Evolutionary conservation across 2,329 filamentous ascomycete species (phyloP).

Genomic region (Tolypocladium tundrense): DNA sequence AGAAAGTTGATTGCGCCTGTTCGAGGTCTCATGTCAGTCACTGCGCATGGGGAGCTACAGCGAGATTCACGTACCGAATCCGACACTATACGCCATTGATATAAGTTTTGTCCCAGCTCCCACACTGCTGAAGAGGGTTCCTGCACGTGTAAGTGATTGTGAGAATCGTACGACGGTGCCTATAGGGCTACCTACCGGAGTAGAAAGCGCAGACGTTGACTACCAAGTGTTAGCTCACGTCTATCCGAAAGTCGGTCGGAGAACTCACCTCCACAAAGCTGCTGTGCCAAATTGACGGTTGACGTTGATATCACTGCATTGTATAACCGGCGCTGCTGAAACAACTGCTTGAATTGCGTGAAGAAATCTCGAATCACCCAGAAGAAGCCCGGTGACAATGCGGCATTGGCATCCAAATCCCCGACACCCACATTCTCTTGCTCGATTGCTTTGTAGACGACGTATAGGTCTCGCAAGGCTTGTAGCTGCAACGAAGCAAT

Average conservation of each 20-base stretch:
- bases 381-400: conserved; percentile 14
- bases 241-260: background rate
- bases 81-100: conserved; percentile 18
- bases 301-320: conserved; percentile 20
- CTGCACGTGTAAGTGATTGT: conserved; percentile 5
- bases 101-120: conserved; percentile 8
- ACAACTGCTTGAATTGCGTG: conserved; percentile 16
- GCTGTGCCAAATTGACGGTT: conserved; percentile 21
- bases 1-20: conserved; percentile 29
- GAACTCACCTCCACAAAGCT: conserved; percentile 19
- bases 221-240: conserved; percentile 4
- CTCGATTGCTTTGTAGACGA: conserved; percentile 24
- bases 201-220: conserved; percentile 35
- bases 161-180: background rate
- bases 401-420: conserved; percentile 10
- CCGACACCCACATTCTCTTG: conserved; percentile 16
- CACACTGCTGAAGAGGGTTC: conserved; percentile 13
- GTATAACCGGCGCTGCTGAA: conserved; percentile 16
- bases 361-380: conserved; percentile 18
- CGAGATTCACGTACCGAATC: conserved; percentile 14
- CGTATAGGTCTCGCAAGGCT: conserved; percentile 29
- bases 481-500: conserved; percentile 18
- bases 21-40: background rate
- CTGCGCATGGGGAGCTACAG: too few species aligned
- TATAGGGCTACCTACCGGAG: conserved; percentile 18